A percentile compares a stretch with the other conserved stretches of the same genome.
Evolutionary conservation across 352 stramenopile species (phyloP).

Genomic region (Globisporangium abappressorium): DNA sequence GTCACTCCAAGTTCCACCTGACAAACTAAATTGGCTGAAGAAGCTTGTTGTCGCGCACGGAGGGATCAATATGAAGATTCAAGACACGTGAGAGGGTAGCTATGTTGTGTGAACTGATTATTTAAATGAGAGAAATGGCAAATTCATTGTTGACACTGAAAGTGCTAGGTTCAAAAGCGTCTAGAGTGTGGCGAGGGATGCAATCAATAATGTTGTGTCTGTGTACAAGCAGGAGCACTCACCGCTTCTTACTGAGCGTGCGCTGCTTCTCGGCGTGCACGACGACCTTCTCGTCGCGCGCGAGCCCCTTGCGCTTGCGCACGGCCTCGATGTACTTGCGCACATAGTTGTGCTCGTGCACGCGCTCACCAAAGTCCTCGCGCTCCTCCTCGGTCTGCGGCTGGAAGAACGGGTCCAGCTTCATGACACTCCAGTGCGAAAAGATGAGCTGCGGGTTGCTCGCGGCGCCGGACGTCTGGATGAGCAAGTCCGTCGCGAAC

Average conservation of each 20-base stretch:
- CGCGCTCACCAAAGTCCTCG: constrained; percentile 93
- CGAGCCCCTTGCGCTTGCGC: constrained; percentile 92
- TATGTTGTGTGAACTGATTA: background rate
- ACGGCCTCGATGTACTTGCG: constrained; percentile 93
- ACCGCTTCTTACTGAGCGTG: constrained; percentile 90
- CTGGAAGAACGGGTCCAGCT: constrained; percentile 96
- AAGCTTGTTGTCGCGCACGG: background rate
- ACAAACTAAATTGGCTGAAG: constrained; percentile 17
- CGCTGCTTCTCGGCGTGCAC: constrained; percentile 95
- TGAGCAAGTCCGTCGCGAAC: constrained; percentile 91
- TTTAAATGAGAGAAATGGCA: constrained; percentile 3
- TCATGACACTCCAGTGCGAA: constrained; percentile 92
- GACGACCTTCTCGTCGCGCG: constrained; percentile 94
- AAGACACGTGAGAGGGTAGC: background rate
- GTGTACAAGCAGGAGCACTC: constrained; percentile 8
- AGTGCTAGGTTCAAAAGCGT: background rate
- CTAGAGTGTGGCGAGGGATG: background rate
- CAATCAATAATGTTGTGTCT: background rate
- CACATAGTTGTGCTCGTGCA: constrained; percentile 93
- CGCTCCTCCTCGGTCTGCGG: constrained; percentile 94
- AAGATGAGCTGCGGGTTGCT: constrained; percentile 96
- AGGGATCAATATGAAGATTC: background rate
- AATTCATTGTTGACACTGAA: background rate
- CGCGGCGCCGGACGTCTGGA: constrained; percentile 93
- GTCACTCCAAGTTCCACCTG: constrained; percentile 46